A percentile compares a stretch with the other conserved stretches of the same genome.
Evolutionary conservation across 2,329 filamentous ascomycete genomes (phyloP).

Genomic region (Epichloe amarillans): DNA sequence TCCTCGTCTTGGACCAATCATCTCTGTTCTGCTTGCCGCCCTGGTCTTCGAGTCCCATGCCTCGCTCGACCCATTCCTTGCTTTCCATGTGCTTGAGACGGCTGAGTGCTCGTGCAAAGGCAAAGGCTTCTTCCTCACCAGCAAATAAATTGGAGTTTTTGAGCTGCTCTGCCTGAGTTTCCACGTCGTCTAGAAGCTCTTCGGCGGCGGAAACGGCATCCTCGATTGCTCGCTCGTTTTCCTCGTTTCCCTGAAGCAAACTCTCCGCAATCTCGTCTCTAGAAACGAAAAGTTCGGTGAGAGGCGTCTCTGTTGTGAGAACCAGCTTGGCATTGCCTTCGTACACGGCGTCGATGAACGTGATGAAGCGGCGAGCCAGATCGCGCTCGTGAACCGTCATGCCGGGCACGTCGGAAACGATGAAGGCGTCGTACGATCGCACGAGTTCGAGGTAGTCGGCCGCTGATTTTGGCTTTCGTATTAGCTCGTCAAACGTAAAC

Average conservation of each 20-base stretch:
- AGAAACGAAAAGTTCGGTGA: slow-evolving; percentile 77
- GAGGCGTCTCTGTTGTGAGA: slow-evolving; percentile 73
- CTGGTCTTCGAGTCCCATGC: slow-evolving; percentile 49
- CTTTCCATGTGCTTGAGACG: slow-evolving; percentile 87
- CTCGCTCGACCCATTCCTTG: slow-evolving; percentile 85
- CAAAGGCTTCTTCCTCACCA: slow-evolving; percentile 92
- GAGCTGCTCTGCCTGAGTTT: slow-evolving; percentile 69
- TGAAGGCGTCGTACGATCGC: slow-evolving; percentile 79
- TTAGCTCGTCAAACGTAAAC: slow-evolving; percentile 88
- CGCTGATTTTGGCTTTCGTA: slow-evolving; percentile 75
- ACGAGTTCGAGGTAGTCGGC: slow-evolving; percentile 92
- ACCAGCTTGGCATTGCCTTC: slow-evolving; percentile 89
- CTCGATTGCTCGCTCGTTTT: slow-evolving; percentile 13
- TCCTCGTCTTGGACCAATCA: slow-evolving; percentile 51
- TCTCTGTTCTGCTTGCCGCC: slow-evolving; percentile 55
- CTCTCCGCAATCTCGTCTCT: slow-evolving; percentile 50
- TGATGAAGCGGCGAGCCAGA: slow-evolving; percentile 86
- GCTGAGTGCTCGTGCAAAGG: slow-evolving; percentile 79
- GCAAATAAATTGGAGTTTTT: slow-evolving; percentile 81
- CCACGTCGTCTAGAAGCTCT: slow-evolving; percentile 78
- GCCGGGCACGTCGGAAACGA: slow-evolving; percentile 79
- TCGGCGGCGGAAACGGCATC: slow-evolving; percentile 25
- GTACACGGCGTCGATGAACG: slow-evolving; percentile 93
- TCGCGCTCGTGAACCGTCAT: slow-evolving; percentile 84
- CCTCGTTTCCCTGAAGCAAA: slow-evolving; percentile 31